Base-by-base conservation (phyloP, 2,329 filamentous ascomycete species). In the Exophiala bonariae region DNA sequence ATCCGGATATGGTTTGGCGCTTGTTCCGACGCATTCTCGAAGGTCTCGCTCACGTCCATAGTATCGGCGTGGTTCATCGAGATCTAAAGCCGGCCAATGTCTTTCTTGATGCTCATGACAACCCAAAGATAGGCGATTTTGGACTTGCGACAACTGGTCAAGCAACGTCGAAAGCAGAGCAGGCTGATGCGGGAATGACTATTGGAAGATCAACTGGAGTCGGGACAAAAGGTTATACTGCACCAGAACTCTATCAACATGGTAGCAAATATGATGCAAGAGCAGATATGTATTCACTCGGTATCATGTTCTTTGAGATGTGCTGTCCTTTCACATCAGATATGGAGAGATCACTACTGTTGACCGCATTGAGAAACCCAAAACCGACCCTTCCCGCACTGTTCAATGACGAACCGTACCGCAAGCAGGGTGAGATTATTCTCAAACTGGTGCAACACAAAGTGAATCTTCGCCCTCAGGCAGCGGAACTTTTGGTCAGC, bases 261-360 rank as follows among this genome's bases (percentile, higher is more conserved):
- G 46, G 49, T 16, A 46, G 86, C 3, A 84, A 84, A 52, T 97
- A 97, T 65, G 95, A 88, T 50, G 85, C 89, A 47, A 97, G 96
- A 67, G 91, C 97, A 1, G 93, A 99, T 71, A 97, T 99, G 92
- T 99, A 93, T 64, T 96, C 92, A 0, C 76, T 99, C 33, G 93
- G 93, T 0, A 87, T 99, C 54, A 97, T 99, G 47, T 95, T 99
- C 70, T 97, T 96, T 58, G 93, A 99, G 68, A 99, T 99, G 93
- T 95, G 87, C 61, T 75, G 81, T 56, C 71, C 77, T 3, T 67
- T 85, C 35, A 71, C 72, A 14, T 85, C 82, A 1, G 75, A 71
- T 2, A 85, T 84, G 79, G 83, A 86, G 61, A 73, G 82, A 32
- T 78, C 80, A 51, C 70, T 77, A 32, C 76, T 91, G 3, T 75